Evolutionary conservation across 441 rosid species (phyloP).

Genomic region (Euphorbia corollata): DNA sequence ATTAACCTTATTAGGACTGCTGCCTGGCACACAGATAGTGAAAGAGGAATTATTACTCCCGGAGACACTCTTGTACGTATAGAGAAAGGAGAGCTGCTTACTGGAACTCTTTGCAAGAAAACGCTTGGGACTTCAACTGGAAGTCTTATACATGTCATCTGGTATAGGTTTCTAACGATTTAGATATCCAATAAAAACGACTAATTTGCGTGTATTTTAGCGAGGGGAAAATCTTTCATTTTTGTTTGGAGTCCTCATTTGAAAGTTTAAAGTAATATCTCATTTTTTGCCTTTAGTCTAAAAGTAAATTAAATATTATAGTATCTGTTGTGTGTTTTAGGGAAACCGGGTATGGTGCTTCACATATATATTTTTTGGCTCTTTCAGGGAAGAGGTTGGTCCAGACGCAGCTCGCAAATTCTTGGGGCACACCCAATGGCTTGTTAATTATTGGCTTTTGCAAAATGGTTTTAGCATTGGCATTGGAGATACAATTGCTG

Average conservation of each 20-base stretch:
- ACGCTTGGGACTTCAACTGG: constrained; percentile 88
- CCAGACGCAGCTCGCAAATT: constrained; percentile 99
- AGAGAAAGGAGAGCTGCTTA: constrained; percentile 83
- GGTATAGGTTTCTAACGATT: constrained; percentile 40
- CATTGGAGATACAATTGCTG: constrained; percentile 99
- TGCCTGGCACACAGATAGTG: constrained; percentile 84
- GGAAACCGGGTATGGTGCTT: background rate
- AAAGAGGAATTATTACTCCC: constrained; percentile 75
- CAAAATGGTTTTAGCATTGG: constrained; percentile 96
- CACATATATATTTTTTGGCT: background rate
- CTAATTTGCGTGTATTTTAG: background rate
- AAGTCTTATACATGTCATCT: constrained; percentile 93
- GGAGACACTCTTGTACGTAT: constrained; percentile 95
- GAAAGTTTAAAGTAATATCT: background rate
- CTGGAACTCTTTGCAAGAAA: constrained; percentile 98
- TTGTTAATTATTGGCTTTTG: constrained; percentile 98
- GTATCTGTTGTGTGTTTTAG: constrained; percentile 3
- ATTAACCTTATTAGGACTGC: constrained; percentile 85
- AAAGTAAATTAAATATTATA: background rate
- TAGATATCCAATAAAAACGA: background rate
- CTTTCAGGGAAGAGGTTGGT: constrained; percentile 95
- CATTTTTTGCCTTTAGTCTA: background rate
- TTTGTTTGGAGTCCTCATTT: background rate
- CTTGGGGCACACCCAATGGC: constrained; percentile 99
- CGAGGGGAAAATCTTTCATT: background rate